These are phyloP conservation scores for Lachnellula occidentalis DNA, from an alignment of 2,329 filamentous ascomycete genomes.

Conservation along the genomic window DNA sequence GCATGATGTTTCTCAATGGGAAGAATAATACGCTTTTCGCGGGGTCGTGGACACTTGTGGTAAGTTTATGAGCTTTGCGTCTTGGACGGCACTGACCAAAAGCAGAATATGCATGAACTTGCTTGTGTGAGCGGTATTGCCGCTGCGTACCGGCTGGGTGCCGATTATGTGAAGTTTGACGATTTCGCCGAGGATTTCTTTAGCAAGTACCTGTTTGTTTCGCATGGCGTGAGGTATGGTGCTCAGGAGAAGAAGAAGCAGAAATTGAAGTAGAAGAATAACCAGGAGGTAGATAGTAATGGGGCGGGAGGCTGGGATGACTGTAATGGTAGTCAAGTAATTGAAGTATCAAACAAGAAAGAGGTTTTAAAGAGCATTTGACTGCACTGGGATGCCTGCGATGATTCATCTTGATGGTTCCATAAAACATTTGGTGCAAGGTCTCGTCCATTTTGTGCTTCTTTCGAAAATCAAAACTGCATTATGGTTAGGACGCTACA, in stretches of 20 bases:
- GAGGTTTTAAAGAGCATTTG: too few species aligned
- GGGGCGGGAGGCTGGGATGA: neutral
- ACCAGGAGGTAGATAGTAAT: neutral
- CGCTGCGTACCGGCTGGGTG: constrained; percentile 64
- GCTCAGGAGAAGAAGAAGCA: constrained; percentile 25
- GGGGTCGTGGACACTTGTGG: constrained; percentile 28
- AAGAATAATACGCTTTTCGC: constrained; percentile 47
- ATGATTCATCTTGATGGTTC: too few species aligned
- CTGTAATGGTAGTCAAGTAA: too few species aligned
- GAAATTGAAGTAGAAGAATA: neutral
- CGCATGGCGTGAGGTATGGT: constrained; percentile 38
- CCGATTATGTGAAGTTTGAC: constrained; percentile 56
- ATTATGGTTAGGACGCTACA: too few species aligned
- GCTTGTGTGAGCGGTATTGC: constrained; percentile 67
- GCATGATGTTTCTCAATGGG: constrained; percentile 66
- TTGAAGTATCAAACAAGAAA: too few species aligned
- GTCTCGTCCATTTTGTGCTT: too few species aligned
- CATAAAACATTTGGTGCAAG: too few species aligned
- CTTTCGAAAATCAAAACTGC: too few species aligned
- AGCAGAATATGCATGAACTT: constrained; percentile 62
- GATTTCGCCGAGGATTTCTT: constrained; percentile 45
- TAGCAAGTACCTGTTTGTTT: constrained; percentile 41
- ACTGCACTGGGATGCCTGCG: too few species aligned
- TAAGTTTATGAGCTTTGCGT: constrained; percentile 8
- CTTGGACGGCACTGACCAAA: constrained; percentile 1